Evolutionary conservation across 1,139 yeast species (phyloP), one percentile per base, ranked within the genome.

Genomic region (Diutina siamensis): DNA sequence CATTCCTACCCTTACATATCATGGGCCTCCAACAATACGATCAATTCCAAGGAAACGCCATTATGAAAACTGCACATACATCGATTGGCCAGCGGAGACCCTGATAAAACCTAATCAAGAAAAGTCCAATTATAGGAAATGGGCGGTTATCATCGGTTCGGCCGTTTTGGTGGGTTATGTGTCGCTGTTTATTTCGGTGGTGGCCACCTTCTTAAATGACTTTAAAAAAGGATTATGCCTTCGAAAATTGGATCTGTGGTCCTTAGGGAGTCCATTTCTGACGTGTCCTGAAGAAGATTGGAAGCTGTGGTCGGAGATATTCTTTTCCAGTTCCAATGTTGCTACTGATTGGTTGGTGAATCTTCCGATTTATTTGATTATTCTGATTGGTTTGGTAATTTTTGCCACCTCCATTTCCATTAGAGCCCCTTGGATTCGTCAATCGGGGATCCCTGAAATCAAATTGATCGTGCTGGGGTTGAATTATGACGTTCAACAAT

Each of bases 401-500:
- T 41, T 55, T 1, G 73, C 73, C 2, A 60, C 67, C 9, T 59
- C 56, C 45, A 57, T 68, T 31, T 57, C 71, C 3, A 50, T 57
- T 10, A 54, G 52, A 21, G 73, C 75, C 8, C 72, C 74, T 0
- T 62, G 67, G 45, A 72, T 81, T 28, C 65, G 69, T 35, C 76
- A 75, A 54, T 76, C 83, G 45, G 94, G 94, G 3, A 80, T 85
- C 27, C 76, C 87, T 2, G 92, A 83, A 55, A 70, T 81, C 46
- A 79, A 78, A 52, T 64, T 78, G 46, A 72, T 80, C 31, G 67
- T 82, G n/a, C 73, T 79, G 2, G 89, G 88, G 2, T 67, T 72
- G 54, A 70, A 72, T 46, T 44, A 44, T 18, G 53, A 60, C 36
- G 48, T 67, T 18, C 55, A 64, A 12, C 64, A 63, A 7, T 76